Conservation (phyloP, 768 basidiomycete species). For the Kwoniella europaea region DNA sequence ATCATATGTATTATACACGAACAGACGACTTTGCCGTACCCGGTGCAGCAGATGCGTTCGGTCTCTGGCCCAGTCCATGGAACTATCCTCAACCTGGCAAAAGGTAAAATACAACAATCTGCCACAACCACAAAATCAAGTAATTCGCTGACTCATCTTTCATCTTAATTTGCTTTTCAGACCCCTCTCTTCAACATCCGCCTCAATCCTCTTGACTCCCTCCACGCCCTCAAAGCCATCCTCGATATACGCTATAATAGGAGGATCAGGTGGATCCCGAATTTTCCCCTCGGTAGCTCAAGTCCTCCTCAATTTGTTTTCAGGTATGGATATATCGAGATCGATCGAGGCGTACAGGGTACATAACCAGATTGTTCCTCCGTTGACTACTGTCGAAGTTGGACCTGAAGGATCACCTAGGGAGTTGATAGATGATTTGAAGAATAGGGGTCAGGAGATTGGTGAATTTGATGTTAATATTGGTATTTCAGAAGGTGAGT, state of each 20-base stretch:
- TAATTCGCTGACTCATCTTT: too few relatives aligned
- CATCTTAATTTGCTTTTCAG: slow-evolving; percentile 49
- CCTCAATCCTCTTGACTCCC: slow-evolving; percentile 73
- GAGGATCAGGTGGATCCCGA: slow-evolving; percentile 84
- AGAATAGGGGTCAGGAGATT: slow-evolving; percentile 72
- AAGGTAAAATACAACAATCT: slow-evolving; percentile 48
- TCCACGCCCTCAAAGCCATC: neutral
- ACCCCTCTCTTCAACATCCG: slow-evolving; percentile 81
- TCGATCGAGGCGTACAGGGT: slow-evolving; percentile 84
- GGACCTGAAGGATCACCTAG: slow-evolving; percentile 62
- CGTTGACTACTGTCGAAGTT: slow-evolving; percentile 55
- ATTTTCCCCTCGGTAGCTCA: slow-evolving; percentile 84
- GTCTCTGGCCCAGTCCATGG: slow-evolving; percentile 56
- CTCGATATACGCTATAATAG: slow-evolving; percentile 70
- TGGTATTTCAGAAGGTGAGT: slow-evolving; percentile 54
- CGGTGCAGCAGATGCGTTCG: slow-evolving; percentile 77
- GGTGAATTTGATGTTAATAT: slow-evolving; percentile 72
- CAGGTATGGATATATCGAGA: slow-evolving; percentile 76
- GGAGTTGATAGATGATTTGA: slow-evolving; percentile 66
- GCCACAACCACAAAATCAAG: too few relatives aligned
- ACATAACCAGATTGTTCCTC: slow-evolving; percentile 84
- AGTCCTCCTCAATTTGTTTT: slow-evolving; percentile 71
- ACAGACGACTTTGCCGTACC: slow-evolving; percentile 89
- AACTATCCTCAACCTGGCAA: slow-evolving; percentile 89
- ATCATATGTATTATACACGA: neutral